These are phyloP conservation scores for Luvunga scandens DNA, from an alignment of 345 rosid species.

Conservation along the genomic window DNA sequence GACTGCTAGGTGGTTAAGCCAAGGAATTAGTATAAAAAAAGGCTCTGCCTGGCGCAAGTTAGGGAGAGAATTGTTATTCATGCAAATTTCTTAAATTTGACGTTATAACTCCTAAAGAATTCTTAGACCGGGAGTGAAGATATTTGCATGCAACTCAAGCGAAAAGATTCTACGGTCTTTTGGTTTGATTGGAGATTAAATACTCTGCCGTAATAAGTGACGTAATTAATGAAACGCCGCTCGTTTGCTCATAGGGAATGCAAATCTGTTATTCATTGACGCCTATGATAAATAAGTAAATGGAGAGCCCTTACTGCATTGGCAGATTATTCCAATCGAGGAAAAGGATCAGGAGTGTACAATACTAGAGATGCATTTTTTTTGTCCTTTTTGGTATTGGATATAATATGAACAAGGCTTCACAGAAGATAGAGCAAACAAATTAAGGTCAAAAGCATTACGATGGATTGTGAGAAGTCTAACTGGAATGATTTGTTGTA, in stretches of 20 bases:
- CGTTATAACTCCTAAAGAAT: background rate
- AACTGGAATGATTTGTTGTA: background rate
- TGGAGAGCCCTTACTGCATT: background rate
- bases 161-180: background rate
- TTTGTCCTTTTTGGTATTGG: background rate
- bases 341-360: background rate
- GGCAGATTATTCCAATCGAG: background rate
- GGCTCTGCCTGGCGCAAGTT: no score
- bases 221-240: constrained; percentile 1
- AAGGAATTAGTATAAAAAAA: background rate
- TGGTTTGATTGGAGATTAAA: background rate
- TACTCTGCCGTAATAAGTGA: background rate
- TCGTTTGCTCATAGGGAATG: background rate
- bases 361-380: background rate
- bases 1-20: background rate
- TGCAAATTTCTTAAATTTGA: background rate
- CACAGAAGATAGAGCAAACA: background rate
- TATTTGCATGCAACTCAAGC: background rate
- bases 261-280: background rate
- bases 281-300: background rate
- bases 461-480: background rate
- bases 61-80: background rate
- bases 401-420: background rate
- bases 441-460: background rate
- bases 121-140: no score